These are phyloP conservation scores for Leptographium lundbergii DNA, from an alignment of 2,329 filamentous ascomycete species.

Conservation along the genomic window DNA sequence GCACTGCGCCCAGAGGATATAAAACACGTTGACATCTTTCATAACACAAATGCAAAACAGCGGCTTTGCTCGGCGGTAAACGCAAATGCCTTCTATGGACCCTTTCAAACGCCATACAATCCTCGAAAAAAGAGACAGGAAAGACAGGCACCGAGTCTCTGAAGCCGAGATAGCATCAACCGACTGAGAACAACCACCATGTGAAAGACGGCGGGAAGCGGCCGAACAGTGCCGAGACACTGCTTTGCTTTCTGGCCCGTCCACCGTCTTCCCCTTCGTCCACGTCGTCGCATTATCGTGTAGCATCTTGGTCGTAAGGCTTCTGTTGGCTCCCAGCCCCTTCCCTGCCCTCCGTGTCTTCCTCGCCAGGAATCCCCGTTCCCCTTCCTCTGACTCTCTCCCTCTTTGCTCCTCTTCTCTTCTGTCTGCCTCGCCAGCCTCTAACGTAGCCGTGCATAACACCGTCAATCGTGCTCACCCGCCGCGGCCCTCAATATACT, in stretches of 20 bases:
- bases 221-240: too few relatives aligned
- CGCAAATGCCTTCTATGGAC: conserved; percentile 12
- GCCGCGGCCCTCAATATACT: background rate
- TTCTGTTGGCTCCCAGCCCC: background rate
- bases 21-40: background rate
- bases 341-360: background rate
- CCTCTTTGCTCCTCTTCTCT: too few relatives aligned
- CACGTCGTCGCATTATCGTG: background rate
- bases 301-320: background rate
- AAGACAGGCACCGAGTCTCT: background rate
- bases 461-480: too few relatives aligned
- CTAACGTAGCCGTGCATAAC: too few relatives aligned
- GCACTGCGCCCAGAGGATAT: too few relatives aligned
- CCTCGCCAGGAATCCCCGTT: background rate
- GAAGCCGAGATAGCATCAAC: background rate
- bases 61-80: background rate
- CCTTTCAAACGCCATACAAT: conserved; percentile 12
- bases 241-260: background rate
- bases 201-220: too few relatives aligned
- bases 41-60: background rate
- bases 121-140: background rate
- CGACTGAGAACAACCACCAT: background rate
- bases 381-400: background rate
- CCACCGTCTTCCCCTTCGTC: background rate
- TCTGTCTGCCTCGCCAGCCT: background rate